phyloP scores from a whole-genome alignment of 306 rosid genomes.

The Nissolia schottii region DNA sequence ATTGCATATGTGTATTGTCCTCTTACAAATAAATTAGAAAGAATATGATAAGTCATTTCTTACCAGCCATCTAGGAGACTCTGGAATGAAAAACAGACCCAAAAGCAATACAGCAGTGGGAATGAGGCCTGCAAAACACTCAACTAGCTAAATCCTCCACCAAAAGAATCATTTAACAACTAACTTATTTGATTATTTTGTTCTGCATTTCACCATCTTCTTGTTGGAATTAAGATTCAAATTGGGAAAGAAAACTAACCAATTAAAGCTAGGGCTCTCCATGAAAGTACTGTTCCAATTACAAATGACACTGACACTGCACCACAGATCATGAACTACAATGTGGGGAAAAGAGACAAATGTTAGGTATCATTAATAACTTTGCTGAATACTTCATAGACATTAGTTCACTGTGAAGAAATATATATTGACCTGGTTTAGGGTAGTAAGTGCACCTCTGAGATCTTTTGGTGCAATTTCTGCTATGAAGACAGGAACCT shows the following conservation, averaged over 20 bases:
- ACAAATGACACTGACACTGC: slow-evolving; percentile 70
- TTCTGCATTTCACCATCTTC: not conserved
- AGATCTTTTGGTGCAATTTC: slow-evolving; percentile 92
- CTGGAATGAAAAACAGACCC: slow-evolving; percentile 87
- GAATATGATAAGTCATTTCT: slow-evolving; percentile 21
- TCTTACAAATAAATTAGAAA: not conserved
- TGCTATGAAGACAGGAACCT: slow-evolving; percentile 89
- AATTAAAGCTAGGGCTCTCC: slow-evolving; percentile 71
- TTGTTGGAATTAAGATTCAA: not conserved
- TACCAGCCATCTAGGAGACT: slow-evolving; percentile 99
- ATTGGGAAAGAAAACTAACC: slow-evolving; percentile 40
- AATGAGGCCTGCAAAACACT: slow-evolving; percentile 59
- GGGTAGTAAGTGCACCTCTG: slow-evolving; percentile 74
- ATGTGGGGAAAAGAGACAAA: not conserved
- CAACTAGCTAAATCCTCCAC: slow-evolving; percentile 21
- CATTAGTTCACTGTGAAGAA: not conserved
- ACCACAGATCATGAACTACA: slow-evolving; percentile 70
- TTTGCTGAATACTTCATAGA: not conserved
- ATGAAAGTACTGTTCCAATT: slow-evolving; percentile 71
- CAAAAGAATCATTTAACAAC: not conserved
- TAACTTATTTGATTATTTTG: not conserved
- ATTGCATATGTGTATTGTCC: not conserved
- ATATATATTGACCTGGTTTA: slow-evolving; percentile 64
- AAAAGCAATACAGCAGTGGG: slow-evolving; percentile 68
- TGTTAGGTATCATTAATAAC: not conserved